phyloP scores from a whole-genome alignment of 192 early-diverging fungal genomes.

The Coemansia asiatica region DNA sequence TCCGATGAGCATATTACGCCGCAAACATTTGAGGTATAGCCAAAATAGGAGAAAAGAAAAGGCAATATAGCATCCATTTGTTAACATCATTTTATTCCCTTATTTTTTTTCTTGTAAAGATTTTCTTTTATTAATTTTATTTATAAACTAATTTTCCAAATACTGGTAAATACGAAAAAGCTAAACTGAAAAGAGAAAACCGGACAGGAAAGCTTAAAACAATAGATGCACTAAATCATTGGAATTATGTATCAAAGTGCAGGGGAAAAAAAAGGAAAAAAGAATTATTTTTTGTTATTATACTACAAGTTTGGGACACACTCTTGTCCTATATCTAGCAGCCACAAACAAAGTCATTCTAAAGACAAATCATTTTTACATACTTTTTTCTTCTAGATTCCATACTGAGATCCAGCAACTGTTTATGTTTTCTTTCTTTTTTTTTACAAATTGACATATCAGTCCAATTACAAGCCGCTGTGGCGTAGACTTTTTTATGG shows the following conservation, averaged over 20 bases:
- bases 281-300: no score
- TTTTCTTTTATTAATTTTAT: not conserved
- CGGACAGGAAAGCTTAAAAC: no score
- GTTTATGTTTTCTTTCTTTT: not conserved
- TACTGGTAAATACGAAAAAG: no score
- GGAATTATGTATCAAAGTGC: no score
- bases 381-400: not conserved
- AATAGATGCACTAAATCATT: no score
- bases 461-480: constrained; percentile 8
- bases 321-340: no score
- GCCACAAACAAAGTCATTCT: no score
- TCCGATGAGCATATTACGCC: not conserved
- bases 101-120: not conserved
- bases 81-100: not conserved
- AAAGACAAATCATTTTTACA: no score
- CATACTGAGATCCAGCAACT: not conserved
- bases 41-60: not conserved
- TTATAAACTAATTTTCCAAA: no score
- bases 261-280: no score
- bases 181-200: no score
- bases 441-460: not conserved
- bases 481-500: not conserved
- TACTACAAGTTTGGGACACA: no score
- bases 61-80: not conserved
- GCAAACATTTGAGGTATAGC: constrained; percentile 4